Conservation (phyloP, 371 early-diverging fungal species). For the Rhizopus microsporus region DNA sequence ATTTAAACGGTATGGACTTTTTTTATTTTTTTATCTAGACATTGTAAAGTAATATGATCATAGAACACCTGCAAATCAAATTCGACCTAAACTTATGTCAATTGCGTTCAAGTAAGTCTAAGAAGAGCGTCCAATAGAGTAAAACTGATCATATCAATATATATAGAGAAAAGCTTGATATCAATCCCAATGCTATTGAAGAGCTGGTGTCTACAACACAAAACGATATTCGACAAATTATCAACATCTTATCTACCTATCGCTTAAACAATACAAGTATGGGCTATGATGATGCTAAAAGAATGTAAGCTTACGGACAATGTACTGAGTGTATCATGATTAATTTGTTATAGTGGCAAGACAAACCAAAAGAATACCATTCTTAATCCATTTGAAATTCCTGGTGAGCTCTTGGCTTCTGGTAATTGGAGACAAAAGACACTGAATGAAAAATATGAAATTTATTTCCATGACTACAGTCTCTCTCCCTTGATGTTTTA, state of each 20-base stretch:
- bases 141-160: not conserved
- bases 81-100: constrained; percentile 76
- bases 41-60: not conserved
- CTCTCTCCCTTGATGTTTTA: constrained; percentile 86
- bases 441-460: constrained; percentile 81
- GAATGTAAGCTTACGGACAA: constrained; percentile 49
- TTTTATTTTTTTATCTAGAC: constrained; percentile 1
- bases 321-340: not conserved
- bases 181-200: constrained; percentile 84
- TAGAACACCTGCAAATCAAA: constrained; percentile 45
- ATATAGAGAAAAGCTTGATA: constrained; percentile 73
- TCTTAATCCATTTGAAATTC: constrained; percentile 86
- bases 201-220: constrained; percentile 84
- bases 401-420: constrained; percentile 65
- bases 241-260: constrained; percentile 94
- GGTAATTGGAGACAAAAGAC: constrained; percentile 51
- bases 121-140: constrained; percentile 6
- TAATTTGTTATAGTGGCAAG: constrained; percentile 31
- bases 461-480: constrained; percentile 94
- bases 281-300: constrained; percentile 82
- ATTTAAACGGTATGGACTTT: constrained; percentile 75
- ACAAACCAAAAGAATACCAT: constrained; percentile 81
- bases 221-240: constrained; percentile 98
- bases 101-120: constrained; percentile 69
- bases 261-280: constrained; percentile 66